Percentiles rank a stretch among this genome's conserved stretches.
These are phyloP conservation scores for Pyronema omphalodes DNA, from an alignment of 495 filamentous ascomycete genomes.

Conservation along the genomic window DNA sequence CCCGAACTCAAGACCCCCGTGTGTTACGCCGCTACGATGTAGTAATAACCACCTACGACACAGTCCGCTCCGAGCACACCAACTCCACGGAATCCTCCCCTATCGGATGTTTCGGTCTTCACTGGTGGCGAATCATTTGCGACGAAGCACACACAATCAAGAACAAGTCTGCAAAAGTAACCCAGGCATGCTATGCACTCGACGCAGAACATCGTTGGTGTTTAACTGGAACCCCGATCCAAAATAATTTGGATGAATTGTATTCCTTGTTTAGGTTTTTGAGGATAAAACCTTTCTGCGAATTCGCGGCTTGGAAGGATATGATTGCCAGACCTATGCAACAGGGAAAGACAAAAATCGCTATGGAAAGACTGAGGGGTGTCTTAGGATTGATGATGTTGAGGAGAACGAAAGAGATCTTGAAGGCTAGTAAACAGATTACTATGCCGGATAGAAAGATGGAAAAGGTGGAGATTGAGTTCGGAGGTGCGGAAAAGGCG, in stretches of 20 bases:
- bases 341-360: slow-evolving; percentile 65
- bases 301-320: slow-evolving; percentile 66
- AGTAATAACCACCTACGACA: slow-evolving; percentile 93
- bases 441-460: slow-evolving; percentile 77
- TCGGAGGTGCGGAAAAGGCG: slow-evolving; percentile 55
- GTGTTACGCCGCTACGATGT: slow-evolving; percentile 75
- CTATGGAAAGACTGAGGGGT: slow-evolving; percentile 69
- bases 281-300: slow-evolving; percentile 74
- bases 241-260: slow-evolving; percentile 95
- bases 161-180: slow-evolving; percentile 87
- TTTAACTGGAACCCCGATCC: slow-evolving; percentile 85
- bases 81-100: slow-evolving; percentile 31
- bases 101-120: slow-evolving; percentile 69
- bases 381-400: slow-evolving; percentile 91
- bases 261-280: slow-evolving; percentile 86
- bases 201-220: slow-evolving; percentile 82
- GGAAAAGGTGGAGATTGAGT: slow-evolving; percentile 58
- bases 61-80: slow-evolving; percentile 72
- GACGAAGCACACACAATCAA: slow-evolving; percentile 98
- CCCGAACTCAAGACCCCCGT: slow-evolving; percentile 56
- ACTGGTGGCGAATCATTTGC: slow-evolving; percentile 89
- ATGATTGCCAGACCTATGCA: slow-evolving; percentile 75
- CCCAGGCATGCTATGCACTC: slow-evolving; percentile 68
- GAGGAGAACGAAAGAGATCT: slow-evolving; percentile 80
- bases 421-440: slow-evolving; percentile 39